Evolutionary conservation across 176 grass and related monocot species (phyloP), one percentile per base, ranked within the genome.

Genomic region (Rhipidocladum racemiflorum): DNA sequence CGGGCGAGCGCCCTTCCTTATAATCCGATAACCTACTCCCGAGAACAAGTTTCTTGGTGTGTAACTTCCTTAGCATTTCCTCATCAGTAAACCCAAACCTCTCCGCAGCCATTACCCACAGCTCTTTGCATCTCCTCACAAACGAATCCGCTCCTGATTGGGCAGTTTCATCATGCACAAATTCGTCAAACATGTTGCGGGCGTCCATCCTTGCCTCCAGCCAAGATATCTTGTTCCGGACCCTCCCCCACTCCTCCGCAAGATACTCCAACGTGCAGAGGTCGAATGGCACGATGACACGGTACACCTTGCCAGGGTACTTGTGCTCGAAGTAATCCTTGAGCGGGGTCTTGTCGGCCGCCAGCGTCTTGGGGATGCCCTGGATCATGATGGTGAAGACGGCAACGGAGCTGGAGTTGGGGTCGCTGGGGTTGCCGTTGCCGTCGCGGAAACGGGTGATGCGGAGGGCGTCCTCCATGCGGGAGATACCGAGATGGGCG

Each of bases 351-450:
- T 85, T 95, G 75, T 99, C 85, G 4, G 89, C 84, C 0, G 92
- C 89, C 11, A 99, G 83, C 59, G 85, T 59, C 87, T 89, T 95
- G 34, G 96, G 96, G n/a, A 99, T 90, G 54, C 96, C 92, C 88
- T 99, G 96, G 77, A 99, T 89, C 92, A 95, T 95, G 70, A 99
- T 79, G 32, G 96, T 95, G 87, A 99, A 99, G 44, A 99, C 84
- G 45, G 92, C 91, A 20, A 99, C 82, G 3, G 96, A 99, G 84
- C 87, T 92, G 68, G 87, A 87, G 44, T 91, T 95, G 23, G 96
- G 90, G 54, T 99, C 87, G 73, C 92, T 99, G 8, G 96, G 96
- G 76, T 99, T 95, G 69, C 96, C 92, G 78, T 95, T 94, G 29
- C 92, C 96, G 8, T 99, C 96, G 38, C 96, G 91, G 68, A 95